A percentile compares a stretch with the other conserved stretches of the same genome.
These are phyloP conservation scores for Coemansia javaensis DNA, from an alignment of 192 early-diverging fungal species.

Conservation along the genomic window DNA sequence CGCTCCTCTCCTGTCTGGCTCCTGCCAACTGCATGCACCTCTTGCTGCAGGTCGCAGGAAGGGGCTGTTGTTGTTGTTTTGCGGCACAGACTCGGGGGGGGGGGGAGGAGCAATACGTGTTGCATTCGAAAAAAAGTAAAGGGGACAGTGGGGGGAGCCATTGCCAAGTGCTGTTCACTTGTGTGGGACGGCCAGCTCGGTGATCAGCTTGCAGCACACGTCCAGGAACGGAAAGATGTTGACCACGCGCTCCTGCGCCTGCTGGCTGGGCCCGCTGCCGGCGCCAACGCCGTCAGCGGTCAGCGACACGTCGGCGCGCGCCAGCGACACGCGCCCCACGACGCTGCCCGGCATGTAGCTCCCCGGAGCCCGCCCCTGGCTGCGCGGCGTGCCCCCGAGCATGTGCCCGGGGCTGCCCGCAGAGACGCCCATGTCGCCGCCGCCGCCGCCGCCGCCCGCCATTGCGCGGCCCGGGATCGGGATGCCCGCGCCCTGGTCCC, in stretches of 20 bases:
- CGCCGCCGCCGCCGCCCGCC: slow-evolving; percentile 18
- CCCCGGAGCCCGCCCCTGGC: slow-evolving; percentile 46
- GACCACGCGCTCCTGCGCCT: slow-evolving; percentile 53
- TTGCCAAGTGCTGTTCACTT: background rate
- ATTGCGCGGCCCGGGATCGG: slow-evolving; percentile 13
- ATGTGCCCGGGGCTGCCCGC: slow-evolving; percentile 22
- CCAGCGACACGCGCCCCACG: slow-evolving; percentile 44
- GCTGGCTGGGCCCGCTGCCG: slow-evolving; percentile 43
- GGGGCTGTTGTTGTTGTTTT: too few relatives aligned
- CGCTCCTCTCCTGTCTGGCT: too few relatives aligned
- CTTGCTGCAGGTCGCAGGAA: too few relatives aligned
- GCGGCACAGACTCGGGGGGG: too few relatives aligned
- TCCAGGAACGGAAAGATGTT: slow-evolving; percentile 91
- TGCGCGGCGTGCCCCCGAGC: slow-evolving; percentile 46
- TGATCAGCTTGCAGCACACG: slow-evolving; percentile 89
- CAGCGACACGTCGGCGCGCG: slow-evolving; percentile 45
- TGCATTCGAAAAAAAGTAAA: too few relatives aligned
- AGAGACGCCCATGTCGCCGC: slow-evolving; percentile 24
- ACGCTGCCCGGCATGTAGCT: slow-evolving; percentile 53
- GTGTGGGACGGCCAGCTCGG: slow-evolving; percentile 79
- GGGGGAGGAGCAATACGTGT: too few relatives aligned
- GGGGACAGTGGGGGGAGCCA: too few relatives aligned
- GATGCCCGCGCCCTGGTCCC: slow-evolving; percentile 2
- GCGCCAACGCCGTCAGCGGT: slow-evolving; percentile 48
- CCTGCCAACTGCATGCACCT: too few relatives aligned